phyloP scores from a whole-genome alignment of 2,329 filamentous ascomycete genomes.

The Apiospora sp. region DNA sequence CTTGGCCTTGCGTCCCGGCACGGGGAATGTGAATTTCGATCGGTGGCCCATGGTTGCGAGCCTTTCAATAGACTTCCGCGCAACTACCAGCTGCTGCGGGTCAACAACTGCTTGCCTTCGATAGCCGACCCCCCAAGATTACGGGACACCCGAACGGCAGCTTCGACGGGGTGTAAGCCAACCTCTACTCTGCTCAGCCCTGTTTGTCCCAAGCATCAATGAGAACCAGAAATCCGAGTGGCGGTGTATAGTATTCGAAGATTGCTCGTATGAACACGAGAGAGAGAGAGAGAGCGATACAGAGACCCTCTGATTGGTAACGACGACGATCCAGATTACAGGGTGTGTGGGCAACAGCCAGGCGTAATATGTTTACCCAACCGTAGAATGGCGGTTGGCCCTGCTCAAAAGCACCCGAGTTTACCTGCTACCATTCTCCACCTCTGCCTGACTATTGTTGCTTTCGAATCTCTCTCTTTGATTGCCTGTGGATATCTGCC shows the following conservation, averaged over 20 bases:
- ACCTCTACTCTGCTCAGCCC: not conserved
- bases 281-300: not conserved
- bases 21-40: constrained; percentile 57
- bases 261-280: not conserved
- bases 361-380: not conserved
- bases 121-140: not conserved
- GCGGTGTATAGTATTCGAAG: not conserved
- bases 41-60: constrained; percentile 45
- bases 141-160: not conserved
- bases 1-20: constrained; percentile 56
- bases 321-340: not conserved
- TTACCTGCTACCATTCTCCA: not conserved
- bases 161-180: not conserved
- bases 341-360: not conserved
- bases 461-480: not conserved
- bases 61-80: not conserved
- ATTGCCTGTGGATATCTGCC: not conserved
- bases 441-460: not conserved
- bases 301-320: not conserved
- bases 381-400: not conserved
- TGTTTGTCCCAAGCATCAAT: not conserved
- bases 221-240: not conserved
- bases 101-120: not conserved
- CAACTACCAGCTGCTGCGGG: not conserved
- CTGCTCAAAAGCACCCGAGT: constrained; percentile 4